A percentile compares a stretch with the other conserved stretches of the same genome.
Conservation (phyloP, 192 early-diverging fungal genomes). For the Dimargaris verticillata region DNA sequence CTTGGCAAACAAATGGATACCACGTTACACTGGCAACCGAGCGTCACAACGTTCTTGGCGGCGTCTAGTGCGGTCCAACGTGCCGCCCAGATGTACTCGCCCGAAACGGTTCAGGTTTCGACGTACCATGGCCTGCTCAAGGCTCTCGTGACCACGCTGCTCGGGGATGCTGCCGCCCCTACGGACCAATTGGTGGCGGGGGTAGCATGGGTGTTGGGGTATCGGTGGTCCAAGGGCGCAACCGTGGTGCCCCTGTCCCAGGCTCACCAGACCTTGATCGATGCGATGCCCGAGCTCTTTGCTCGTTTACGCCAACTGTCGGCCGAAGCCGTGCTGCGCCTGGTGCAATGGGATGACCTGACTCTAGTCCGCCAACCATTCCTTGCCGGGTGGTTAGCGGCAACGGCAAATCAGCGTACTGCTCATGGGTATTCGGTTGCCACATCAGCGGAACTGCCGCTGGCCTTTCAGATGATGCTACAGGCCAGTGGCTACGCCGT, state of each 20-base stretch:
- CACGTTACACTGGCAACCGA: not conserved
- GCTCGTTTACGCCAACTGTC: not conserved
- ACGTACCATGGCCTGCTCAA: not conserved
- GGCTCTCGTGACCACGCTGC: not conserved
- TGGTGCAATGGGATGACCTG: constrained; percentile 2
- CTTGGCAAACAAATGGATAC: not conserved
- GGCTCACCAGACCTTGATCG: not conserved
- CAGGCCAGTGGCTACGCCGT: not conserved
- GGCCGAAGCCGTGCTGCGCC: not conserved
- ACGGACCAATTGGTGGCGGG: not conserved
- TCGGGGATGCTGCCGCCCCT: not conserved
- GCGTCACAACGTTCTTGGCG: constrained; percentile 6
- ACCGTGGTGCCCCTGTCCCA: not conserved
- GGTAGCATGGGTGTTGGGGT: not conserved
- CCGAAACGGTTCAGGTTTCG: not conserved
- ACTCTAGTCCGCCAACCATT: constrained; percentile 5
- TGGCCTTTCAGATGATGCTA: not conserved
- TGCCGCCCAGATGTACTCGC: constrained; percentile 6
- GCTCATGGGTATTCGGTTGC: no score
- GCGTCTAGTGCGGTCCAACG: not conserved
- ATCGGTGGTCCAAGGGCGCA: not conserved
- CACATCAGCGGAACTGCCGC: not conserved
- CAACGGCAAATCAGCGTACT: not conserved
- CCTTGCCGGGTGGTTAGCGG: not conserved
- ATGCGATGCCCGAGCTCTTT: not conserved